A percentile compares a stretch with the other conserved stretches of the same genome.
Evolutionary conservation across 169 alveolate genomes (phyloP).

Genomic region (Perkinsus chesapeaki): DNA sequence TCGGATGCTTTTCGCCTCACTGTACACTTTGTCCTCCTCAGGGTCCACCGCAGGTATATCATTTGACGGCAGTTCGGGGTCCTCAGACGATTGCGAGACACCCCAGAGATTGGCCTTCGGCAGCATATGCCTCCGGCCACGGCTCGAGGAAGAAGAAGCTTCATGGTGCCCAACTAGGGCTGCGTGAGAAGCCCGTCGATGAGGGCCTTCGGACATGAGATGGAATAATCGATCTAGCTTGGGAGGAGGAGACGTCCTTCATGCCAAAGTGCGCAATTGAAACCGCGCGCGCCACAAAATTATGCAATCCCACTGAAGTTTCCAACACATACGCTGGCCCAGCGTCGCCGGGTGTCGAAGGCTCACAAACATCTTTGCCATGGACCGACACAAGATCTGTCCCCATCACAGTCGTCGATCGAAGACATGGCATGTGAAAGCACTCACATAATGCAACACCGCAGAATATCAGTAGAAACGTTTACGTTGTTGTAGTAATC

Average conservation of each 20-base stretch:
- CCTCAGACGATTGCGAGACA: neutral
- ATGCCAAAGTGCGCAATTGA: neutral
- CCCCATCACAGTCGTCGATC: too few species aligned
- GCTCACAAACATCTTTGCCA: too few species aligned
- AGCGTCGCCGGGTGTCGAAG: too few species aligned
- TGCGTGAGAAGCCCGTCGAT: neutral
- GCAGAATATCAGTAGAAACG: neutral
- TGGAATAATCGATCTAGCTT: neutral
- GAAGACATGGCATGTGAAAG: too few species aligned
- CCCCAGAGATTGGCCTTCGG: neutral
- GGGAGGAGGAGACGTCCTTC: neutral
- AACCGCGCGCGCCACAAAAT: neutral
- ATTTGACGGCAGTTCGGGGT: neutral
- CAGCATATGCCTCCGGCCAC: neutral
- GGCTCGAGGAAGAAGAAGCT: neutral
- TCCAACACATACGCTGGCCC: too few species aligned
- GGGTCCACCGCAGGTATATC: neutral
- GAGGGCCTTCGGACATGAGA: neutral
- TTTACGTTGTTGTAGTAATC: neutral
- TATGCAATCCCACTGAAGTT: too few species aligned
- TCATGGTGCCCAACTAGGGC: neutral
- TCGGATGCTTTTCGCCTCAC: neutral
- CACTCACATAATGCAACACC: too few species aligned
- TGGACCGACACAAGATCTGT: too few species aligned
- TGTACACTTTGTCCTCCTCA: neutral